Conservation (phyloP, 306 rosid species). For the Medicago arabica region DNA sequence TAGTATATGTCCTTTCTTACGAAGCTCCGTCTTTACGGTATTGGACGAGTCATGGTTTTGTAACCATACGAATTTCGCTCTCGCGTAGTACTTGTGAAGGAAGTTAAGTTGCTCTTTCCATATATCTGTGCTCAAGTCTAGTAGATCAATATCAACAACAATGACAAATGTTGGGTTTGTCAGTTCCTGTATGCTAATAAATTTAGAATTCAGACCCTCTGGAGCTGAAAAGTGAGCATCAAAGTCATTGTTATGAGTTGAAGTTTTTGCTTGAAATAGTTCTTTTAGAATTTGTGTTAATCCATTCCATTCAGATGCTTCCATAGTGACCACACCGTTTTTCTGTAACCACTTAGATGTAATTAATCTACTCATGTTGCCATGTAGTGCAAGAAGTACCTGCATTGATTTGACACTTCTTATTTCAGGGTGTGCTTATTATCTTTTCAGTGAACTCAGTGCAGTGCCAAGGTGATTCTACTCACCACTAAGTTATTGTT, state of each 20-base stretch:
- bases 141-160: slow-evolving; percentile 81
- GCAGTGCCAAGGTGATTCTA: slow-evolving; percentile 37
- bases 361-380: slow-evolving; percentile 67
- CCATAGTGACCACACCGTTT: slow-evolving; percentile 68
- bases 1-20: slow-evolving; percentile 66
- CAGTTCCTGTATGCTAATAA: slow-evolving; percentile 61
- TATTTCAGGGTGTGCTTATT: slow-evolving; percentile 34
- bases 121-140: slow-evolving; percentile 93
- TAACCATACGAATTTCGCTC: slow-evolving; percentile 85
- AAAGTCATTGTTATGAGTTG: slow-evolving; percentile 48
- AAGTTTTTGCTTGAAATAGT: slow-evolving; percentile 65
- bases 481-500: slow-evolving; percentile 77
- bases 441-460: slow-evolving; percentile 29
- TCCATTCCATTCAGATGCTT: slow-evolving; percentile 96
- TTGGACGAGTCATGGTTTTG: slow-evolving; percentile 84
- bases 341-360: slow-evolving; percentile 79
- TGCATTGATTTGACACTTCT: slow-evolving; percentile 48
- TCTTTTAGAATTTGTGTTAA: slow-evolving; percentile 77
- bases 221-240: slow-evolving; percentile 59
- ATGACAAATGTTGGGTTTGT: slow-evolving; percentile 65
- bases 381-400: slow-evolving; percentile 85
- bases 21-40: slow-evolving; percentile 82
- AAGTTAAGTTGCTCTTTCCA: slow-evolving; percentile 96
- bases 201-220: slow-evolving; percentile 57
- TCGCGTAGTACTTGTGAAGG: slow-evolving; percentile 72